Conservation (phyloP, 306 rosid species). For the Sphenostylis stenocarpa region DNA sequence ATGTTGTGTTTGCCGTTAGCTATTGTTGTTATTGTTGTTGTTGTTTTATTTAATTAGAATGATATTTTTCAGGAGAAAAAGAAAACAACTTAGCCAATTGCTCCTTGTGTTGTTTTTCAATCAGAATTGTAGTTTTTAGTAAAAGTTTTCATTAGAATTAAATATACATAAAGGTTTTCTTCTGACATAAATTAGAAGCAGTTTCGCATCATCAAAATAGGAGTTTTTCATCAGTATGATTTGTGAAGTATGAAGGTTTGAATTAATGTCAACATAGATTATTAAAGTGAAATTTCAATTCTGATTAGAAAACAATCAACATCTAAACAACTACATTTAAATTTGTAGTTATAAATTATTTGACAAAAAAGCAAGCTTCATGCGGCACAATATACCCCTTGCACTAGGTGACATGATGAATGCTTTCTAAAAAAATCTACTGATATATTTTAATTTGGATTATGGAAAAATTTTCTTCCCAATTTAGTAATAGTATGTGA, state of each 20-base stretch:
- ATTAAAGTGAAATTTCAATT: background rate
- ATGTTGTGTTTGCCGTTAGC: background rate
- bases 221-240: background rate
- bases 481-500: background rate
- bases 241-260: background rate
- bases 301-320: background rate
- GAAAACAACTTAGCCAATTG: background rate
- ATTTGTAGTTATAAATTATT: background rate
- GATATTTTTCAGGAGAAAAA: background rate
- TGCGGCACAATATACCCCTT: background rate
- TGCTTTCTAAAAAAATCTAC: background rate
- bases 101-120: background rate
- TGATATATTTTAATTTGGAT: slow-evolving; percentile 16
- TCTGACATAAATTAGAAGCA: background rate
- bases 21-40: background rate
- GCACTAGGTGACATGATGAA: background rate
- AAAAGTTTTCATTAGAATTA: background rate
- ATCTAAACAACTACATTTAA: too few relatives aligned
- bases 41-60: too few relatives aligned
- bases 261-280: background rate
- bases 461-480: background rate
- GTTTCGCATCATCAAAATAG: background rate
- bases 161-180: background rate
- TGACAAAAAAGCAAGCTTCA: background rate
- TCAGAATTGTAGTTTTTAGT: background rate